Conservation (phyloP, 2,329 filamentous ascomycete species). For the Dothiorella sarmentorum region DNA sequence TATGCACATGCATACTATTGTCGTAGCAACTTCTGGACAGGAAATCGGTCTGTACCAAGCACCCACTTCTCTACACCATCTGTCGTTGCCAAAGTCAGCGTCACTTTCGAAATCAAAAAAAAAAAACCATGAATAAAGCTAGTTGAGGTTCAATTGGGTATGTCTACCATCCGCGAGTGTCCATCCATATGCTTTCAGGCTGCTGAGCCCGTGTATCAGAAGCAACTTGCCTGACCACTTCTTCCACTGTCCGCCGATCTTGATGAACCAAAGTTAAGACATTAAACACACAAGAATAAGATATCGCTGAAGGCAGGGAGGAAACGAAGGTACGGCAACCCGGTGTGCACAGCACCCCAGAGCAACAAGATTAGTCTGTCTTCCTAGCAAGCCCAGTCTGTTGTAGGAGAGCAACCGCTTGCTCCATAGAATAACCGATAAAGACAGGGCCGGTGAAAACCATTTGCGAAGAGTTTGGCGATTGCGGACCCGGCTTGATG, state of each 20-base stretch:
- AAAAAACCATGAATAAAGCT: background rate
- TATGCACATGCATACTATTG: no score
- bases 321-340: no score
- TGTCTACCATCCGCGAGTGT: background rate
- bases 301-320: no score
- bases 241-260: background rate
- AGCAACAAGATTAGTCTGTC: background rate
- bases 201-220: background rate
- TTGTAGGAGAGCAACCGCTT: conserved; percentile 33
- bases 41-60: no score
- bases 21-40: no score
- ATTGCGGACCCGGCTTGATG: background rate
- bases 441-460: conserved; percentile 92
- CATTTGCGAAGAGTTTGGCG: conserved; percentile 58
- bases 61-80: no score
- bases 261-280: background rate
- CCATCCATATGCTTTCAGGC: background rate
- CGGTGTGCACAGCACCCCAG: no score
- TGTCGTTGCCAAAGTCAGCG: no score
- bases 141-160: background rate
- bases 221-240: background rate
- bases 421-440: conserved; percentile 66
- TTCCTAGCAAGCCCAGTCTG: conserved; percentile 7
- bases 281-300: background rate
- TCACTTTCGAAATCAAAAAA: background rate